These are phyloP conservation scores for Rhododendron simsii DNA, from an alignment of 148 eudicot genomes.

Conservation along the genomic window DNA sequence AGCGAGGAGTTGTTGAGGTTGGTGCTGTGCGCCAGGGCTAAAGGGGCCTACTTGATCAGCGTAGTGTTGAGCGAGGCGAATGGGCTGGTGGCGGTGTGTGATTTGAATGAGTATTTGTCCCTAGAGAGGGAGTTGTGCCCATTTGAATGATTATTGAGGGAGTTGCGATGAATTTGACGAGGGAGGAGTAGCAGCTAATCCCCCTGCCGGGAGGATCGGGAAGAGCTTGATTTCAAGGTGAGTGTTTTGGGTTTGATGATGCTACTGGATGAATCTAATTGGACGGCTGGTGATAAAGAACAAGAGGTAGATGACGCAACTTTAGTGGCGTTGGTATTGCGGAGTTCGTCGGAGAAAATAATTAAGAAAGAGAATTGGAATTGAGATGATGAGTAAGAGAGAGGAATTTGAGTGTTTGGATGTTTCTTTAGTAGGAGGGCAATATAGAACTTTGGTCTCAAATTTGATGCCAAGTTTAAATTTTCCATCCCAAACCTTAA, in stretches of 20 bases:
- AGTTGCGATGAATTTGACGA: constrained; percentile 67
- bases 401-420: no score
- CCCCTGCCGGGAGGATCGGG: constrained; percentile 89
- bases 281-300: no score
- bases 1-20: constrained; percentile 60
- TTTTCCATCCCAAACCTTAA: no score
- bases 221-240: constrained; percentile 89
- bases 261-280: no score
- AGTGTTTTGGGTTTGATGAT: not conserved
- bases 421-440: no score
- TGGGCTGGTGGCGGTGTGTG: constrained; percentile 52
- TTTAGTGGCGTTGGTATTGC: no score
- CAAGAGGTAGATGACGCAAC: no score
- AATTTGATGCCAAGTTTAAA: no score
- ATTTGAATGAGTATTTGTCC: constrained; percentile 82
- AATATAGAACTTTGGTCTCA: no score
- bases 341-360: no score
- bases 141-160: constrained; percentile 28
- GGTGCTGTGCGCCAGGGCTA: constrained; percentile 78
- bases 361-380: no score
- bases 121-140: constrained; percentile 91
- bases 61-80: constrained; percentile 55
- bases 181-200: constrained; percentile 84
- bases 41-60: constrained; percentile 61
- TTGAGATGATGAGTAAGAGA: no score